Base-by-base conservation (phyloP, 2,329 filamentous ascomycete genomes). In the Plenodomus lindquistii region DNA sequence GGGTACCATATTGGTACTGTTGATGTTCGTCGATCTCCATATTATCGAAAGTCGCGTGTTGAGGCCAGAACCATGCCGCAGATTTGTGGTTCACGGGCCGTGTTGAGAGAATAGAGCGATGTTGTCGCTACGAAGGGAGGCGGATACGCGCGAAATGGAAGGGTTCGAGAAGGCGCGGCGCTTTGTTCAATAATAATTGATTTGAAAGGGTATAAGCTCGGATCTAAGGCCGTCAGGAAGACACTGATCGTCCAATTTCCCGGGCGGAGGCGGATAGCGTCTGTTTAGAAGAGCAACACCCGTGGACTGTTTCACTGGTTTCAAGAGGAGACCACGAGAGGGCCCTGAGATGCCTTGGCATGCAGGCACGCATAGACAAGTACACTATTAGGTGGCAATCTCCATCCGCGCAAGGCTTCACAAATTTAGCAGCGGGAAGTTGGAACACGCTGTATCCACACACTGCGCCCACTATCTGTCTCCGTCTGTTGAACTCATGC, bases 181-280 rank as follows among this genome's bases (percentile, higher is more conserved):
- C 58, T 70, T 69, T 67, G 67, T 65, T 55, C 52, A 56, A 56
- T 31, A 15, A 31, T 15, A 31, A 31, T 57, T 55, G 60, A n/a
- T n/a, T 54, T 62, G 54, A 51, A 64, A 48, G 60, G 55, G 57
- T 63, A 59, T 58, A 55, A 60, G 65, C 61, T 65, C 56, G 59
- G 63, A 66, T 65, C 58, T 61, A 55, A 66, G 65, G 59, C 63
- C 63, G 64, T 68, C 61, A 71, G 62, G 63, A 70, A 69, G 66
- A 69, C 66, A 67, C 65, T 69, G 65, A 69, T 70, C 66, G 66
- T 69, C 67, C 66, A 69, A 71, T 70, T 62, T 71, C 67, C 67
- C 65, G 67, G 60, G 63, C 63, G 64, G 63, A 66, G 53, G 63
- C 66, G 65, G 66, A 66, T 64, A 66, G 60, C 60, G 65, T 63